Evolutionary conservation across 164 flowering plant species (phyloP).

Genomic region (Umbellularia californica): DNA sequence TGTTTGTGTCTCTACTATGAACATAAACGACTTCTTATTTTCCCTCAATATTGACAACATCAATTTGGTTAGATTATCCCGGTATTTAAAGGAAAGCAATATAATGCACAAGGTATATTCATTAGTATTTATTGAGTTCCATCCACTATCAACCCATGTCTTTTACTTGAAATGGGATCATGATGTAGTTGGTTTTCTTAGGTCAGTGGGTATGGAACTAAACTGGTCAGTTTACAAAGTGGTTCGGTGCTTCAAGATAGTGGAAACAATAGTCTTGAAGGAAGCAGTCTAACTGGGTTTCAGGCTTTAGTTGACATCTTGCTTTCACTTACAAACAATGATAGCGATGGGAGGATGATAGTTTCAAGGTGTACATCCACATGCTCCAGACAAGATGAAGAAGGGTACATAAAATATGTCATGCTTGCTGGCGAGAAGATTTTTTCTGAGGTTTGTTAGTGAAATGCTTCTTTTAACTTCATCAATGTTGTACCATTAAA

Average conservation of each 20-base stretch:
- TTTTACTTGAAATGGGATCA: not conserved
- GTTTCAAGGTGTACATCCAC: conserved; percentile 43
- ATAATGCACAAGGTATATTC: conserved; percentile 74
- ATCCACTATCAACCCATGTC: not conserved
- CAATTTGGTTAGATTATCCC: conserved; percentile 71
- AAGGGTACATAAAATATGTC: conserved; percentile 73
- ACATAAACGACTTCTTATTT: conserved; percentile 87
- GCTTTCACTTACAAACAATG: conserved; percentile 60
- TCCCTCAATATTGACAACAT: conserved; percentile 85
- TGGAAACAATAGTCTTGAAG: conserved; percentile 34
- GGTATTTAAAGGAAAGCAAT: conserved; percentile 82
- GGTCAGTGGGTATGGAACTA: conserved; percentile 89
- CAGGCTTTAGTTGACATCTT: conserved; percentile 63
- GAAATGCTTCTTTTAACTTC: not conserved
- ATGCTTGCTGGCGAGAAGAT: conserved; percentile 97
- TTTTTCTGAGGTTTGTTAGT: conserved; percentile 69
- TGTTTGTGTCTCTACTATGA: conserved; percentile 43
- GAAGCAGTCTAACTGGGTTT: conserved; percentile 61
- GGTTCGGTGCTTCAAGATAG: conserved; percentile 18
- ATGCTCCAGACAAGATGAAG: conserved; percentile 33
- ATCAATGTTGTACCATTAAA: too few relatives aligned
- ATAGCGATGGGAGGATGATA: conserved; percentile 89
- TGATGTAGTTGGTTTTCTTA: conserved; percentile 20
- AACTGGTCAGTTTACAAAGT: conserved; percentile 27
- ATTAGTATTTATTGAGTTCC: not conserved